Percentiles rank a stretch among this genome's conserved stretches.
These are phyloP conservation scores for Aspergillus versicolor DNA, from an alignment of 2,329 filamentous ascomycete genomes.

Conservation along the genomic window DNA sequence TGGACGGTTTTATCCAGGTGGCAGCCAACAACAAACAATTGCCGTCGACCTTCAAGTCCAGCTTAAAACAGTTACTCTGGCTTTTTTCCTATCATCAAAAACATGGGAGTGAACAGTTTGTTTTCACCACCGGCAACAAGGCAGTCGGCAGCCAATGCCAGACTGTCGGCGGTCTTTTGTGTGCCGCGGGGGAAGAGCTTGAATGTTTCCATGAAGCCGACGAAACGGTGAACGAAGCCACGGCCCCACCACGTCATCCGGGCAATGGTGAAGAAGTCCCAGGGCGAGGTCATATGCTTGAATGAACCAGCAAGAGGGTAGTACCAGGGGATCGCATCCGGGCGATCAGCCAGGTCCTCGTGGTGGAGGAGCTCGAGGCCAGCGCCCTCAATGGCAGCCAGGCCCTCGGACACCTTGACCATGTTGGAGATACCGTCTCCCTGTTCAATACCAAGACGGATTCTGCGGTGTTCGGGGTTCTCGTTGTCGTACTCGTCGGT, in stretches of 20 bases:
- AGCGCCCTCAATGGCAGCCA: conserved; percentile 79
- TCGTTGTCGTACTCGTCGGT: conserved; percentile 90
- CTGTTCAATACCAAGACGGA: conserved; percentile 91
- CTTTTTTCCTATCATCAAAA: conserved; percentile 92
- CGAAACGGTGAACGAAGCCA: conserved; percentile 70
- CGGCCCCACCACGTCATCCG: conserved; percentile 88
- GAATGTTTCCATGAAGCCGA: conserved; percentile 72
- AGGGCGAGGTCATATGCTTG: conserved; percentile 75
- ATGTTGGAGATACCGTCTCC: conserved; percentile 98
- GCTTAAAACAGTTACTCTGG: conserved; percentile 48
- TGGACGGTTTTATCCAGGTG: too few species aligned
- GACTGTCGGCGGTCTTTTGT: conserved; percentile 90
- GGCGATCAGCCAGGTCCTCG: conserved; percentile 80
- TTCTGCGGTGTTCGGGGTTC: conserved; percentile 80
- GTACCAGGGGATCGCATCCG: conserved; percentile 83
- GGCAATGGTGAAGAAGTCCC: conserved; percentile 78
- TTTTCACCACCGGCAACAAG: conserved; percentile 82
- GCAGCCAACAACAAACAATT: too few species aligned
- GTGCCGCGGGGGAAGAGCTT: conserved; percentile 77
- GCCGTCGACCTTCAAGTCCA: too few species aligned
- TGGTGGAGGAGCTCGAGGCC: conserved; percentile 81
- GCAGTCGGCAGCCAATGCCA: conserved; percentile 78
- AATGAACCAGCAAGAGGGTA: conserved; percentile 86
- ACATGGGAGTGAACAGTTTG: conserved; percentile 98
- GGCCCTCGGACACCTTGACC: conserved; percentile 79